Conservation (phyloP, 768 basidiomycete species). For the Lentinula guzmanii region DNA sequence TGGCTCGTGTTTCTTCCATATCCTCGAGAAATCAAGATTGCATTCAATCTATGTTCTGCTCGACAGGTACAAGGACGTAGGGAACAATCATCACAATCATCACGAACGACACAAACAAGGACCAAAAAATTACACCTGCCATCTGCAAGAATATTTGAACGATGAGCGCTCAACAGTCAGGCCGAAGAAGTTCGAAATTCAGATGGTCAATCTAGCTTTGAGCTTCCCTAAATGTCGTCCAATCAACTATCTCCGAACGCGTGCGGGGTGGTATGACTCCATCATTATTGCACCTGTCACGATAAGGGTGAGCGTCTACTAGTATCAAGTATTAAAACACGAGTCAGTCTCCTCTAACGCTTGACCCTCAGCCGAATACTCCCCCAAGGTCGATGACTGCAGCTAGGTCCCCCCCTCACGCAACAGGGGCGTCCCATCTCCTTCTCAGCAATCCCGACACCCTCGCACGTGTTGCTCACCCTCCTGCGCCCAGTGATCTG, state of each 20-base stretch:
- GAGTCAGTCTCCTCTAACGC: neutral
- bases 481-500: neutral
- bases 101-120: slow-evolving; percentile 26
- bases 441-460: neutral
- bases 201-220: slow-evolving; percentile 41
- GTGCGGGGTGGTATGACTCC: slow-evolving; percentile 62
- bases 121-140: slow-evolving; percentile 12
- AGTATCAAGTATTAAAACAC: neutral
- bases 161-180: slow-evolving; percentile 31
- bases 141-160: slow-evolving; percentile 9
- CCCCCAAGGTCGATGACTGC: neutral
- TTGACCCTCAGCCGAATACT: neutral
- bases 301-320: neutral
- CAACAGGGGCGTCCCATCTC: neutral
- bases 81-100: slow-evolving; percentile 15
- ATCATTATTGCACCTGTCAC: neutral
- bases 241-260: slow-evolving; percentile 28
- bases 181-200: slow-evolving; percentile 23
- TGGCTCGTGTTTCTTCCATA: slow-evolving; percentile 31
- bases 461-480: neutral
- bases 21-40: slow-evolving; percentile 23
- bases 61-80: slow-evolving; percentile 17
- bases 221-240: slow-evolving; percentile 45
- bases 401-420: neutral
- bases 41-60: slow-evolving; percentile 36